Evolutionary conservation across 108 stramenopile genomes (phyloP).

Genomic region (Cyclotella choctawhatcheeana): DNA sequence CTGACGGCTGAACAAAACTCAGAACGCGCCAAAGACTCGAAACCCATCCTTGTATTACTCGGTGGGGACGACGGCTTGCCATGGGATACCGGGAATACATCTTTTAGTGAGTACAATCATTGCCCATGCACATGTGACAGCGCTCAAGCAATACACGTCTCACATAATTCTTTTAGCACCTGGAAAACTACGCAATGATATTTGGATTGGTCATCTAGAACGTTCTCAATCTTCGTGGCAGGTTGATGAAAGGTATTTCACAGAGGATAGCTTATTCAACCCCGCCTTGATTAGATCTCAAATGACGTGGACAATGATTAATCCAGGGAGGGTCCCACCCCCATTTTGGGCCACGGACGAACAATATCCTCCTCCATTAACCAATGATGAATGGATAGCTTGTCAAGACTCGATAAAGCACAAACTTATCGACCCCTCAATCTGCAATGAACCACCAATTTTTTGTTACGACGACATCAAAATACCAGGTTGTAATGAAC

Average conservation of each 20-base stretch:
- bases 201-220: conserved; percentile 43
- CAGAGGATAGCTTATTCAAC: conserved; percentile 14
- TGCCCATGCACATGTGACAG: too few relatives aligned
- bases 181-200: conserved; percentile 58
- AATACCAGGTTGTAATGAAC: conserved; percentile 37
- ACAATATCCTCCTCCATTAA: conserved; percentile 24
- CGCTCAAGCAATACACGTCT: too few relatives aligned
- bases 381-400: conserved; percentile 79
- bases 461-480: conserved; percentile 34
- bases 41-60: conserved; percentile 42
- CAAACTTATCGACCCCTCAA: conserved; percentile 36
- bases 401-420: conserved; percentile 63
- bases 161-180: too few relatives aligned
- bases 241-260: conserved; percentile 43
- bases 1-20: conserved; percentile 55
- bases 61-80: conserved; percentile 62
- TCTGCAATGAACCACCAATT: conserved; percentile 37
- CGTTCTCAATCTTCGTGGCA: conserved; percentile 38
- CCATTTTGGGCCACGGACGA: conserved; percentile 38
- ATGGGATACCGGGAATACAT: conserved; percentile 18
- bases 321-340: conserved; percentile 47
- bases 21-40: conserved; percentile 11
- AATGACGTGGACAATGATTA: conserved; percentile 48
- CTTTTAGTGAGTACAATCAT: conserved; percentile 2
- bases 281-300: conserved; percentile 44